A percentile compares a stretch with the other conserved stretches of the same genome.
Conservation (phyloP, 768 basidiomycete species). For the Tricholoma saponaceum region DNA sequence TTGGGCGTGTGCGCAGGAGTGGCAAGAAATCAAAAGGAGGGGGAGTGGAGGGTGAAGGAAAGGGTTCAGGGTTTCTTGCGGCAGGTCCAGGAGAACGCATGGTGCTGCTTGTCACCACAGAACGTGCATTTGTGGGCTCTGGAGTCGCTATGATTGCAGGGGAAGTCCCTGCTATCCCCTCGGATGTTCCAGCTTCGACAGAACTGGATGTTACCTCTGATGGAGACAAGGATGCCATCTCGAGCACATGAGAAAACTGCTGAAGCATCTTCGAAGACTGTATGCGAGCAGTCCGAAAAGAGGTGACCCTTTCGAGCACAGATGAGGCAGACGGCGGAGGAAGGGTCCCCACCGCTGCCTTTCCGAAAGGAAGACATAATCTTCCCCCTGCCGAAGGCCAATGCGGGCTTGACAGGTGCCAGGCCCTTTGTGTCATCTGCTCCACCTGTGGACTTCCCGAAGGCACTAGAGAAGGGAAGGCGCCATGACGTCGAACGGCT, state of each 20-base stretch:
- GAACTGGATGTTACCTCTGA: constrained; percentile 11
- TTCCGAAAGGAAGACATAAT: constrained; percentile 7
- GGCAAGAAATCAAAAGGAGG: too few species aligned
- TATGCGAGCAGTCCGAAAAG: constrained; percentile 8
- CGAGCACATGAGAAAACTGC: constrained; percentile 6
- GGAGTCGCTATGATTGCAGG: constrained; percentile 7
- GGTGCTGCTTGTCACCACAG: constrained; percentile 22
- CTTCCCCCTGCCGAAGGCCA: background rate
- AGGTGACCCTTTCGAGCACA: constrained; percentile 18
- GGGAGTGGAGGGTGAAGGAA: constrained; percentile 7
- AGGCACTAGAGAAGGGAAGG: background rate
- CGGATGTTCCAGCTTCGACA: constrained; percentile 21
- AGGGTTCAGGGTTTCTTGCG: constrained; percentile 6
- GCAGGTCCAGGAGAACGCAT: constrained; percentile 24
- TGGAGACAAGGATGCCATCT: constrained; percentile 4
- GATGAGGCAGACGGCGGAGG: constrained; percentile 16
- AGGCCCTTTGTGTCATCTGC: background rate
- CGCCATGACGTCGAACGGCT: background rate
- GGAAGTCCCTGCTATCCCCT: background rate
- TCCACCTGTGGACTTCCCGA: background rate
- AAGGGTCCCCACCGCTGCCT: constrained; percentile 5
- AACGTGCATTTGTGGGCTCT: constrained; percentile 26
- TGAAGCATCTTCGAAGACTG: constrained; percentile 3
- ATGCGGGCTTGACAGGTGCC: background rate
- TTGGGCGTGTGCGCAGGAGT: constrained; percentile 10